A percentile compares a stretch with the other conserved stretches of the same genome.
phyloP scores from a whole-genome alignment of 768 basidiomycete genomes.

The Gymnopilus junonius region DNA sequence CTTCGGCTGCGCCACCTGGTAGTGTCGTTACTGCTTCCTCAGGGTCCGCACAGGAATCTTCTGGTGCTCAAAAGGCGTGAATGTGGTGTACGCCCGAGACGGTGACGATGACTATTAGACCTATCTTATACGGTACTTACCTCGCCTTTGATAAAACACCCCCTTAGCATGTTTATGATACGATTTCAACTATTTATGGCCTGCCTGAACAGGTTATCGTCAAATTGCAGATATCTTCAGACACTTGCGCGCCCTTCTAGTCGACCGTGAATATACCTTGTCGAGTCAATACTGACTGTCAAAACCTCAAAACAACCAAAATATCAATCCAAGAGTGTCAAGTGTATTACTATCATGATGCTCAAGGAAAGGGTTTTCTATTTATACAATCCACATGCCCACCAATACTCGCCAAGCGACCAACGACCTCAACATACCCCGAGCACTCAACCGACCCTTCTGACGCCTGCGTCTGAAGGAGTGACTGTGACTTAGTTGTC shows the following conservation, averaged over 20 bases:
- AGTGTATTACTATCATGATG: conserved; percentile 4
- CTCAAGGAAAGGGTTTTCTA: conserved; percentile 17
- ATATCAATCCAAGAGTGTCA: conserved; percentile 7
- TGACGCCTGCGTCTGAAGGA: background rate
- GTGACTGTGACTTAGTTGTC: conserved; percentile 13
- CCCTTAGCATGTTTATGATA: conserved; percentile 1
- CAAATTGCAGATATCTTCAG: too few species aligned
- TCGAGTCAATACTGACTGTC: background rate
- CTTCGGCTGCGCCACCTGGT: conserved; percentile 12
- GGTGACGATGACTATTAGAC: background rate
- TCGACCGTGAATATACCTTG: too few species aligned
- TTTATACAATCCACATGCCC: conserved; percentile 11
- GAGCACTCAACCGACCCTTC: conserved; percentile 10
- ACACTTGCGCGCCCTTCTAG: too few species aligned
- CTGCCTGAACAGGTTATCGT: background rate
- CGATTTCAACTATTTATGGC: background rate
- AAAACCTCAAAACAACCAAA: background rate
- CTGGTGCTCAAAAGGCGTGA: background rate
- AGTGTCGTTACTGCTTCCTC: conserved; percentile 12
- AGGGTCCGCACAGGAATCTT: background rate
- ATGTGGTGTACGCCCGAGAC: background rate
- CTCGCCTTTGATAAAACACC: background rate
- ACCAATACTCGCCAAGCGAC: conserved; percentile 1
- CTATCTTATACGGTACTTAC: conserved; percentile 10
- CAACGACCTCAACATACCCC: background rate